phyloP scores from a whole-genome alignment of 495 filamentous ascomycete genomes.

The Podospora bellae-mahoneyi region DNA sequence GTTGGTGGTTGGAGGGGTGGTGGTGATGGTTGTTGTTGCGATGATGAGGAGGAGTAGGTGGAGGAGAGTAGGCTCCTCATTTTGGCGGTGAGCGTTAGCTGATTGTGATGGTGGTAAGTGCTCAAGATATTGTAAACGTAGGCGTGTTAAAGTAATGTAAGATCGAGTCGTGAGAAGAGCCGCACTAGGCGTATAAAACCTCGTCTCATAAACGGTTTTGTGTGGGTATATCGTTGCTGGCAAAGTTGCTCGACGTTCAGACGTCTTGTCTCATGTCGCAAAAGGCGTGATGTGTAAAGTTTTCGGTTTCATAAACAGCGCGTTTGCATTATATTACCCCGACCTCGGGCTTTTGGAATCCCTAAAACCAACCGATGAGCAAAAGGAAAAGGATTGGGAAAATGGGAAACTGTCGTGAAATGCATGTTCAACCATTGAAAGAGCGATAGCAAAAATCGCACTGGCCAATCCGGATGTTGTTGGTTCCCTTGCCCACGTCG shows the following conservation, averaged over 20 bases:
- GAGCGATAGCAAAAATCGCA: neutral
- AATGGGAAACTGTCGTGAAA: neutral
- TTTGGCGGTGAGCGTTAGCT: neutral
- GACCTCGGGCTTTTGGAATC: neutral
- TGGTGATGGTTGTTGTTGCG: neutral
- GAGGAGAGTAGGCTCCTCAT: neutral
- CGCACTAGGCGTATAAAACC: neutral
- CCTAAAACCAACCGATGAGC: conserved; percentile 1
- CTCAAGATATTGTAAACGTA: neutral
- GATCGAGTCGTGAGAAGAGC: neutral
- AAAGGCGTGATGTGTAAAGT: neutral
- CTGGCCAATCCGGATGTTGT: neutral
- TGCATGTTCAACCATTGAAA: neutral
- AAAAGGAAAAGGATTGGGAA: neutral
- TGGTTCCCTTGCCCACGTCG: neutral
- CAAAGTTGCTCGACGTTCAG: neutral
- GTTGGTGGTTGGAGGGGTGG: conserved; percentile 12
- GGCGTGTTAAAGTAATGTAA: neutral
- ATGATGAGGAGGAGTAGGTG: neutral
- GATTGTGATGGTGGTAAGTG: neutral
- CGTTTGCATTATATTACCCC: neutral
- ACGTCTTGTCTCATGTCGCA: neutral
- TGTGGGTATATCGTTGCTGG: neutral
- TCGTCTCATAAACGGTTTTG: neutral
- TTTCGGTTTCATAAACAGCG: neutral